phyloP scores from a whole-genome alignment of 2,329 filamentous ascomycete genomes.

The Pyricularia grisea region DNA sequence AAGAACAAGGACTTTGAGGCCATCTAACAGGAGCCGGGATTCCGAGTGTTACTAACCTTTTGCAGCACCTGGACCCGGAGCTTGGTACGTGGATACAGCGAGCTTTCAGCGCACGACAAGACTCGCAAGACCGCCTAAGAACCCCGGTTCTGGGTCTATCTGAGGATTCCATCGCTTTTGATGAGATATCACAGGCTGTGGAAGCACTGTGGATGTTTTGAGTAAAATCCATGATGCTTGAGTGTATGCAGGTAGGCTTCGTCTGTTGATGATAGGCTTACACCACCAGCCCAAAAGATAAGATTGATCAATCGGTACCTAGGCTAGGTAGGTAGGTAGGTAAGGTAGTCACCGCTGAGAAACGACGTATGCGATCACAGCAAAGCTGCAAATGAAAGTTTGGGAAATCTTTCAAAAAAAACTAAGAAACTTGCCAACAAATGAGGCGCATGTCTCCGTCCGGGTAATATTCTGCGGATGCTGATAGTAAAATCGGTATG shows the following conservation, averaged over 20 bases:
- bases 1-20: too few species aligned
- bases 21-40: background rate
- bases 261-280: background rate
- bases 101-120: conserved; percentile 14
- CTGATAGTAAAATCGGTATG: background rate
- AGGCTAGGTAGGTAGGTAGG: background rate
- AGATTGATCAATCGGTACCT: background rate
- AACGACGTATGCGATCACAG: background rate
- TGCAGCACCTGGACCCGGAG: conserved; percentile 8
- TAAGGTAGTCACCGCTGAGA: background rate
- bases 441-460: background rate
- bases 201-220: background rate
- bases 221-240: background rate
- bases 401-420: background rate
- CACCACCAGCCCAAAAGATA: background rate
- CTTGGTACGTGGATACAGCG: conserved; percentile 10
- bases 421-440: background rate
- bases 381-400: background rate
- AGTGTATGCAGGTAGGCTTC: background rate
- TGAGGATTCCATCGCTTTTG: background rate
- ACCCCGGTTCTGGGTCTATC: conserved; percentile 10
- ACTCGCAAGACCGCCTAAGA: conserved; percentile 14
- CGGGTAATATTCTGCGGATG: background rate
- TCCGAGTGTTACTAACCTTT: conserved; percentile 8
- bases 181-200: background rate